Evolutionary conservation across 306 rosid genomes (phyloP).

Genomic region (Quillaja saponaria): DNA sequence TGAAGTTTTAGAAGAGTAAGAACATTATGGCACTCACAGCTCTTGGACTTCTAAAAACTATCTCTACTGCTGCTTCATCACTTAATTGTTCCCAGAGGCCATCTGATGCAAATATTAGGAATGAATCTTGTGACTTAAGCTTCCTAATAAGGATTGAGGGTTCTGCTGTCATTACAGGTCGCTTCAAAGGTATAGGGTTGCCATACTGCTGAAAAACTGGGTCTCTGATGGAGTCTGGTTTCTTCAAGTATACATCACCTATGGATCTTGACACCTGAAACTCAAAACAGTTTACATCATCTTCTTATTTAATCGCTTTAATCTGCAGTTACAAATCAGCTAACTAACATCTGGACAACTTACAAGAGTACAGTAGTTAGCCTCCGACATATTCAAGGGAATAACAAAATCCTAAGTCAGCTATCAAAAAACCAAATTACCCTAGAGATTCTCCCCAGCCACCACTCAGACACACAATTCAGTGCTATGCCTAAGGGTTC

Average conservation of each 20-base stretch:
- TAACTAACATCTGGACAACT: not conserved
- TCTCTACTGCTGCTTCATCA: slow-evolving; percentile 82
- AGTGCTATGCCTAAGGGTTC: not conserved
- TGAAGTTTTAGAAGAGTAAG: slow-evolving; percentile 5
- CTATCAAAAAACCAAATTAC: not conserved
- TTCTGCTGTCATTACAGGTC: slow-evolving; percentile 88
- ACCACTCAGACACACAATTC: not conserved
- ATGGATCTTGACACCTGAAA: slow-evolving; percentile 93
- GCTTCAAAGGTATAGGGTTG: slow-evolving; percentile 70
- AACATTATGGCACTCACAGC: slow-evolving; percentile 59
- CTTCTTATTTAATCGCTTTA: slow-evolving; percentile 23
- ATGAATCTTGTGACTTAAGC: slow-evolving; percentile 71
- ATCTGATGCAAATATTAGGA: slow-evolving; percentile 95
- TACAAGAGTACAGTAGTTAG: not conserved
- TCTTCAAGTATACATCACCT: slow-evolving; percentile 87
- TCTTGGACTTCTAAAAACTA: slow-evolving; percentile 83
- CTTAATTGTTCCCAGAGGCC: slow-evolving; percentile 98
- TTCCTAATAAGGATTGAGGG: slow-evolving; percentile 77
- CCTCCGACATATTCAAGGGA: too few relatives aligned
- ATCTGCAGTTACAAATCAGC: slow-evolving; percentile 1
- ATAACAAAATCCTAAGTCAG: too few relatives aligned
- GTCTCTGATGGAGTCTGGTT: slow-evolving; percentile 76
- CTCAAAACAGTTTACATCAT: slow-evolving; percentile 6
- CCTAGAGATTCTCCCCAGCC: too few relatives aligned
- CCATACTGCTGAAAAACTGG: slow-evolving; percentile 69